Evolutionary conservation across 2,329 filamentous ascomycete genomes (phyloP), one percentile per base, ranked within the genome.

Genomic region (Onygena corvina): DNA sequence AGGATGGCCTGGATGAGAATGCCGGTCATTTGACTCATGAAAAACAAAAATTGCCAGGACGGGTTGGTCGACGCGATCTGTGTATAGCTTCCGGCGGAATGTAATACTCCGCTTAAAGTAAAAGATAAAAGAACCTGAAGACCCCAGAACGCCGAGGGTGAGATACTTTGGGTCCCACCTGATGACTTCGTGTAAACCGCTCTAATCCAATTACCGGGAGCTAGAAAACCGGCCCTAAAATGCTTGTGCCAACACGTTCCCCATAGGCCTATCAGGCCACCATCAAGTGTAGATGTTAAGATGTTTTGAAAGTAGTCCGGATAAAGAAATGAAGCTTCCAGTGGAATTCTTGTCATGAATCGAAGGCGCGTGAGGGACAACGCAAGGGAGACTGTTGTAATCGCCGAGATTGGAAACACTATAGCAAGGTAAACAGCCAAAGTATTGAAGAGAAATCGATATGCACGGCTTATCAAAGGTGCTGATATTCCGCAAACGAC

Each of bases 161-260:
- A 57, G 9, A 50, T 52, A 20, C 38, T n/a, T 5, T 29, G 6
- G 25, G 3, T 16, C 21, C 21, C 38, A 3, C 11, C 20, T 3
- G 21, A 8, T 14, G 14, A 8, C 23, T 3, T 27, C 12, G 27
- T 14, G 16, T 14, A 4, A n/a, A 25, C 63, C 57, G 47, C 65
- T 57, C 56, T 61, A 55, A 53, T 54, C 57, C 51, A 79, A 45
- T 56, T 71, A 61, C 14, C 72, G 20, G 56, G 63, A 20, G 54
- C 59, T 65, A 34, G 53, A 48, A 53, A 62, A 56, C 77, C 79
- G 49, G 80, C 75, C 0, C 88, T 83, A 67, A 94, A 93, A 2
- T 83, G 81, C 66, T 95, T 89, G 64, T 96, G 90, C 90, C 90
- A 95, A 75, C 80, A 90, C 18, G 72, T 73, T 38, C 84, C 81